A percentile compares a stretch with the other conserved stretches of the same genome.
phyloP scores from a whole-genome alignment of 1,284 basidiomycete species.

The Ganoderma multipileum region DNA sequence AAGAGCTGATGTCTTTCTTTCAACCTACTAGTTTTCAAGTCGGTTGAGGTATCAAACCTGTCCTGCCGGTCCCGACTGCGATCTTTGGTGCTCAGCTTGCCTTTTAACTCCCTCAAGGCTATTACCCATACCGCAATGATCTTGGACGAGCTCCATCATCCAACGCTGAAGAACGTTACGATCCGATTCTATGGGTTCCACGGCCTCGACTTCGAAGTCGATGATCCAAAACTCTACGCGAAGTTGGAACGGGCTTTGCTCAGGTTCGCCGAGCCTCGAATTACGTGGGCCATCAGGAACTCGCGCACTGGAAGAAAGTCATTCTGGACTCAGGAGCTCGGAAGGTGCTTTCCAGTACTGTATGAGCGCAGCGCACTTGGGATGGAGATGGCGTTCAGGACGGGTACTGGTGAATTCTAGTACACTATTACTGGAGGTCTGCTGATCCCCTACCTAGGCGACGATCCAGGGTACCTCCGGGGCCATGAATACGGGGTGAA shows the following conservation, averaged over 20 bases:
- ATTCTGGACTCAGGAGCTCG: neutral
- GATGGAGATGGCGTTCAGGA: too few species aligned
- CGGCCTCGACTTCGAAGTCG: neutral
- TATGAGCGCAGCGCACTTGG: neutral
- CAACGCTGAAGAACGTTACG: neutral
- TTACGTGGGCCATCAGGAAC: too few species aligned
- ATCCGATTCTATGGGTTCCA: too few species aligned
- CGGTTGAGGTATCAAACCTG: too few species aligned
- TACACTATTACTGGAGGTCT: neutral
- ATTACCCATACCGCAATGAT: neutral
- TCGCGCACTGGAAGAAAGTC: neutral
- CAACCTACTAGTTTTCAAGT: too few species aligned
- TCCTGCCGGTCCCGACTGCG: too few species aligned
- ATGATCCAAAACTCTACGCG: neutral
- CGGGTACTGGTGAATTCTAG: neutral
- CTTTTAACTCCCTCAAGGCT: too few species aligned
- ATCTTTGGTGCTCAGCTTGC: neutral
- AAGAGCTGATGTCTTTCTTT: too few species aligned
- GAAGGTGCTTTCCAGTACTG: neutral
- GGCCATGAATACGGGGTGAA: constrained; percentile 15
- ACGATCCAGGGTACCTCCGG: too few species aligned
- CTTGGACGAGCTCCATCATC: neutral
- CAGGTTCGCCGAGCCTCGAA: neutral
- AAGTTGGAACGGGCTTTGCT: neutral
- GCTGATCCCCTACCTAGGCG: neutral